Evolutionary conservation across 805 yeast genomes (phyloP).

Genomic region (Candida vaughaniae): DNA sequence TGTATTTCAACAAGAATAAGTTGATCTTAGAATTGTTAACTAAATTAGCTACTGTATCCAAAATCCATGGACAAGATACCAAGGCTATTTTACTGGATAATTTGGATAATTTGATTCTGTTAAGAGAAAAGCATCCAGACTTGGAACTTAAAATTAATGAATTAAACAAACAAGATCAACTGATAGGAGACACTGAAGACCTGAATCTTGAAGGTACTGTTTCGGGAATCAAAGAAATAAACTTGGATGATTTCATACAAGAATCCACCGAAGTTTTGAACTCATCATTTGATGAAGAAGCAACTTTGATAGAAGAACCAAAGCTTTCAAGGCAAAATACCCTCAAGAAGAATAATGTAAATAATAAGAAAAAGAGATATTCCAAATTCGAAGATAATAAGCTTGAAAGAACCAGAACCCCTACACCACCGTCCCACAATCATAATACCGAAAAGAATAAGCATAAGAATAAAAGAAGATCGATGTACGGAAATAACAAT

Average conservation of each 20-base stretch:
- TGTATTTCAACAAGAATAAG: slow-evolving; percentile 48
- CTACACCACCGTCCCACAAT: slow-evolving; percentile 26
- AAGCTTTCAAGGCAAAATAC: slow-evolving; percentile 16
- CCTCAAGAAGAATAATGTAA: slow-evolving; percentile 21
- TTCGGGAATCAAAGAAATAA: slow-evolving; percentile 19
- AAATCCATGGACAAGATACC: slow-evolving; percentile 49
- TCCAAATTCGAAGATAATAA: slow-evolving; percentile 26
- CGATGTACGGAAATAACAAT: slow-evolving; percentile 8
- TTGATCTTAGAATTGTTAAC: slow-evolving; percentile 43
- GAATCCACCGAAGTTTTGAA: slow-evolving; percentile 33
- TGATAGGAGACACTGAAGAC: slow-evolving; percentile 16
- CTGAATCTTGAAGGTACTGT: background rate
- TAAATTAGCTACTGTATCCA: slow-evolving; percentile 43
- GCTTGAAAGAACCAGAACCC: slow-evolving; percentile 19
- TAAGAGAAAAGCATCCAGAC: slow-evolving; percentile 38
- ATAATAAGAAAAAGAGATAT: slow-evolving; percentile 34
- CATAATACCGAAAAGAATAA: slow-evolving; percentile 10
- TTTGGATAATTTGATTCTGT: slow-evolving; percentile 41
- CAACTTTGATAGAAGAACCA: slow-evolving; percentile 20
- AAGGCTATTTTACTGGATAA: slow-evolving; percentile 45
- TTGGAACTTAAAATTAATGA: slow-evolving; percentile 28
- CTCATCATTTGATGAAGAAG: slow-evolving; percentile 35
- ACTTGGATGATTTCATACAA: slow-evolving; percentile 32
- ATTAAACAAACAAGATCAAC: slow-evolving; percentile 9
- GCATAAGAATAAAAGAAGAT: slow-evolving; percentile 8